Evolutionary conservation across 495 filamentous ascomycete genomes (phyloP).

Genomic region (Pseudevernia furfuracea): DNA sequence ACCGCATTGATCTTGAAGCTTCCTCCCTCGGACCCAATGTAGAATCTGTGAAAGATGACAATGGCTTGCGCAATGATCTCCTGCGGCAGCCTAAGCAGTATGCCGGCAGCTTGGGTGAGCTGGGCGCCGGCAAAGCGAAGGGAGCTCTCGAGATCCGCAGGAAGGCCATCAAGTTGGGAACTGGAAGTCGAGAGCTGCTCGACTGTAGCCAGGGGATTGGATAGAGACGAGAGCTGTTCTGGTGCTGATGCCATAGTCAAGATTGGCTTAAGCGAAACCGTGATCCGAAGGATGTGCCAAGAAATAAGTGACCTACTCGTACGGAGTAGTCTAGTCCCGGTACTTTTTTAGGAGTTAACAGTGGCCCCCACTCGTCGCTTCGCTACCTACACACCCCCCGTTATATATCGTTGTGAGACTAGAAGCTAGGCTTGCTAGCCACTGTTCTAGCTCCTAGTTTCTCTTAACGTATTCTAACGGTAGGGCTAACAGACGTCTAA

Average conservation of each 20-base stretch:
- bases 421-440: background rate
- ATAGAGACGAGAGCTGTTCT: constrained; percentile 48
- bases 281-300: background rate
- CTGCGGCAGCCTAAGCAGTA: constrained; percentile 79
- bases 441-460: too few species aligned
- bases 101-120: constrained; percentile 80
- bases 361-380: too few species aligned
- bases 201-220: constrained; percentile 79
- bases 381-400: background rate
- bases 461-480: too few species aligned
- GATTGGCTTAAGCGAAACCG: background rate
- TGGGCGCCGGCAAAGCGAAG: constrained; percentile 51
- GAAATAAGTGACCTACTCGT: background rate
- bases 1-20: constrained; percentile 51
- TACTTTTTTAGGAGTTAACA: too few species aligned
- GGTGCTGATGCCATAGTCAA: constrained; percentile 22
- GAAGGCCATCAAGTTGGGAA: constrained; percentile 61
- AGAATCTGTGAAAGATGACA: constrained; percentile 83
- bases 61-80: constrained; percentile 83
- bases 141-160: constrained; percentile 66
- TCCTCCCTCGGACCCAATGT: constrained; percentile 59
- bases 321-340: too few species aligned
- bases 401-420: background rate
- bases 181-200: constrained; percentile 67
- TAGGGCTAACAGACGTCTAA: background rate